Evolutionary conservation across 108 stramenopile genomes (phyloP).

Genomic region (Asterionellopsis glacialis): DNA sequence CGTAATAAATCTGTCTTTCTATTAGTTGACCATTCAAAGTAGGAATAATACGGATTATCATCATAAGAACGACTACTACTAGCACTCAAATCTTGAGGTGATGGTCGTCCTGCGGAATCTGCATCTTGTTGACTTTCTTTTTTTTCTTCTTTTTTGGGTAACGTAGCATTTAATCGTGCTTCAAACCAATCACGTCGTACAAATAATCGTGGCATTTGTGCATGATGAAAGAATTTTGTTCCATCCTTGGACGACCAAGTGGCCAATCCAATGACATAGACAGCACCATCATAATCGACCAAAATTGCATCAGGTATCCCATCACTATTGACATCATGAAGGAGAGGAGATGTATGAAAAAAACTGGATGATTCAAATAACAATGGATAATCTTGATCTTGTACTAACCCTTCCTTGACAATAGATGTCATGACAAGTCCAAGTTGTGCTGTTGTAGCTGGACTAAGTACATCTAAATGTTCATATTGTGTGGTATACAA

Average conservation of each 20-base stretch:
- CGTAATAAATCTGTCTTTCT: slow-evolving; percentile 39
- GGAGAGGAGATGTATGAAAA: slow-evolving; percentile 47
- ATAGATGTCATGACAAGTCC: slow-evolving; percentile 8
- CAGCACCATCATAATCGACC: slow-evolving; percentile 73
- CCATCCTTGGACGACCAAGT: slow-evolving; percentile 15
- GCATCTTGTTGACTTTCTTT: slow-evolving; percentile 5
- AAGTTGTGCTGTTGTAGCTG: slow-evolving; percentile 10
- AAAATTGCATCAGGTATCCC: slow-evolving; percentile 69
- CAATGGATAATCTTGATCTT: slow-evolving; percentile 69
- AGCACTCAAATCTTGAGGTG: slow-evolving; percentile 30
- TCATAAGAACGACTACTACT: no score
- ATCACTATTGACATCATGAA: slow-evolving; percentile 71
- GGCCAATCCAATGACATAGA: slow-evolving; percentile 63
- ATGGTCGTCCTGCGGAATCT: background rate
- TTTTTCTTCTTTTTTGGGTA: slow-evolving; percentile 28
- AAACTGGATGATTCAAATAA: slow-evolving; percentile 74
- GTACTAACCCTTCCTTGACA: slow-evolving; percentile 54
- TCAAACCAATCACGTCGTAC: slow-evolving; percentile 70
- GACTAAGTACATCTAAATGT: slow-evolving; percentile 72
- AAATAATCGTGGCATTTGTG: slow-evolving; percentile 58
- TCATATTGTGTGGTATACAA: slow-evolving; percentile 68
- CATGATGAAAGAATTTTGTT: slow-evolving; percentile 44
- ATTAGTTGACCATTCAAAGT: slow-evolving; percentile 52
- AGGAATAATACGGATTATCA: slow-evolving; percentile 72
- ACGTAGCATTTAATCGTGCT: slow-evolving; percentile 50